Conservation (phyloP, 495 filamentous ascomycete species). For the Cenococcum geophilum region DNA sequence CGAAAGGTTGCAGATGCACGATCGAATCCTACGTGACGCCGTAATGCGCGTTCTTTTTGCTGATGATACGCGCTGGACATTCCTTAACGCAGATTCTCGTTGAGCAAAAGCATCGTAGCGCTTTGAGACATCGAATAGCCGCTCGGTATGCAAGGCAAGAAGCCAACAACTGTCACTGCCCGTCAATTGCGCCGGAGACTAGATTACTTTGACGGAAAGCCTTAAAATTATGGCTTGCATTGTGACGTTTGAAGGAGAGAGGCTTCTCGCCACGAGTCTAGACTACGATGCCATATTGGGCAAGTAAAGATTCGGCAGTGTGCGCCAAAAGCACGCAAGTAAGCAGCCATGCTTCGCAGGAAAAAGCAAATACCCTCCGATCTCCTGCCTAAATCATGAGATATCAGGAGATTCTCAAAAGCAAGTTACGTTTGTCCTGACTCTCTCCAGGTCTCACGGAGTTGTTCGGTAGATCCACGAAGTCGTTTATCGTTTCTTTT, state of each 20-base stretch:
- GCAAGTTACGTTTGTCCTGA: too few relatives aligned
- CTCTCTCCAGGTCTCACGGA: too few relatives aligned
- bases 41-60: slow-evolving; percentile 9
- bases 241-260: neutral
- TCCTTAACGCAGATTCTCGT: neutral
- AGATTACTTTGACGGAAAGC: neutral
- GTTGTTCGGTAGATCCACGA: too few relatives aligned
- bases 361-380: neutral
- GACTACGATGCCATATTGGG: neutral
- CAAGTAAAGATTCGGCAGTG: neutral
- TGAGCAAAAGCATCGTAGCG: neutral
- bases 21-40: neutral
- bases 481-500: neutral
- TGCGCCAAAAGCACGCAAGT: neutral
- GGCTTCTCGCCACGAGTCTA: neutral
- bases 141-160: neutral
- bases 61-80: neutral
- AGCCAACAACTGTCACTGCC: neutral
- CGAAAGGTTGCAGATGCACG: neutral
- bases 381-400: neutral
- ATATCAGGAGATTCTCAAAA: neutral
- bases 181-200: neutral
- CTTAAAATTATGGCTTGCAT: neutral
- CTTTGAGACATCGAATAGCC: neutral
- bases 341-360: neutral